Evolutionary conservation across 2,329 filamentous ascomycete species (phyloP), one percentile per base, ranked within the genome.

Genomic region (Ophiobolus disseminans): DNA sequence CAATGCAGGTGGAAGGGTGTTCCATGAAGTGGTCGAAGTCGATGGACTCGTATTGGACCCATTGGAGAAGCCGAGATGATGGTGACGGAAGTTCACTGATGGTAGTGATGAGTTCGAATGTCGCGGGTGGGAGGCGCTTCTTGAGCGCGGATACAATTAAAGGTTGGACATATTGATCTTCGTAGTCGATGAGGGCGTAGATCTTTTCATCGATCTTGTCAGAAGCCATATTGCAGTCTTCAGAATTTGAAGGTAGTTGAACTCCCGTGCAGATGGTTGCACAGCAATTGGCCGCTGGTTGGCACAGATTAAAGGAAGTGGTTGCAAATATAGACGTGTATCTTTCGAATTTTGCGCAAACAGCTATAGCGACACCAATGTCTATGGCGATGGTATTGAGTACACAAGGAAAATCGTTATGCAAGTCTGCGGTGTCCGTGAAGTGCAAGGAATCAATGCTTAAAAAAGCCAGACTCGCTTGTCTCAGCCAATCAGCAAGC

Each of bases 91-190:
- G 68, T 26, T 79, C 73, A n/a, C 73, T 72, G 44, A 78, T 59
- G 28, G 78, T 69, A 59, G 79, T 72, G 42, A 90, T 80, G 39
- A 87, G 70, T 21, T 82, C 79, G 68, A 84, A 84, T 1, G 75
- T 72, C 3, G 74, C 74, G 14, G 76, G 55, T 0, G 87, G 83
- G 5, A 94, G 78, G 19, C 83, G 75, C 3, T 81, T 77, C 40
- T 83, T 69, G 17, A 97, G 76, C n/a, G 91, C 89, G 16, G 82
- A 77, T 37, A 91, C 73, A 50, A 97, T 87, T 30, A 97, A 82
- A 1, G 90, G 90, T 66, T 97, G 90, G 7, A 97, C 90, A 69
- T 97, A 99, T 35, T 80, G 69, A 69, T 97, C 91, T 63, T 91
- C 90, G 73, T 96, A 97, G 66, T 91, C 82, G 63, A 97, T 78